phyloP scores from a whole-genome alignment of 768 basidiomycete genomes.

The Tricholoma hemisulphureum region DNA sequence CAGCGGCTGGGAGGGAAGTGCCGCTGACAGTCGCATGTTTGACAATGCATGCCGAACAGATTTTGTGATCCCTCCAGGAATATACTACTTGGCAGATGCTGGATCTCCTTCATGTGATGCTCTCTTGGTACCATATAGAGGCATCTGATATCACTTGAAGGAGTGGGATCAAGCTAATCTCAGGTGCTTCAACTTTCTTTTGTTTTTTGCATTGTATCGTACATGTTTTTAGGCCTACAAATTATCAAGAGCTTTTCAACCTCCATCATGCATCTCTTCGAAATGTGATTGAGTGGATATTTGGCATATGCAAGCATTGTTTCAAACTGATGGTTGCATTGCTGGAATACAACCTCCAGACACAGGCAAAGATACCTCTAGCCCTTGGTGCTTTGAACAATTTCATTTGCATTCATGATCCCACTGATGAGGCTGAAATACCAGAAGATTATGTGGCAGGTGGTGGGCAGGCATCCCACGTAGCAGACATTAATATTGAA shows the following conservation, averaged over 20 bases:
- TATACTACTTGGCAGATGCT: conserved; percentile 35
- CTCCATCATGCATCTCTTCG: conserved; percentile 37
- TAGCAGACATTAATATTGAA: background rate
- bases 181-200: background rate
- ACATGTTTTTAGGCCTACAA: conserved; percentile 27
- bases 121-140: conserved; percentile 37
- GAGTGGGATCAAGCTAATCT: conserved; percentile 5
- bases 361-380: conserved; percentile 21
- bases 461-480: background rate
- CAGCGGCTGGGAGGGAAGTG: conserved; percentile 41
- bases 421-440: background rate
- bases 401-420: too few relatives aligned
- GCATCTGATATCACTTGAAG: conserved; percentile 34
- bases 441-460: background rate
- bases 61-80: conserved; percentile 30
- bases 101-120: too few relatives aligned
- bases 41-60: conserved; percentile 24
- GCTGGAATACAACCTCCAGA: conserved; percentile 8
- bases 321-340: conserved; percentile 15
- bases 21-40: too few relatives aligned
- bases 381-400: conserved; percentile 21
- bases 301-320: conserved; percentile 21
- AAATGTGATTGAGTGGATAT: conserved; percentile 37
- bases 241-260: conserved; percentile 41
- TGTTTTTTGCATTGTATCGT: conserved; percentile 6